These are phyloP conservation scores for Penicillium pancosmium DNA, from an alignment of 495 filamentous ascomycete genomes.

Conservation along the genomic window DNA sequence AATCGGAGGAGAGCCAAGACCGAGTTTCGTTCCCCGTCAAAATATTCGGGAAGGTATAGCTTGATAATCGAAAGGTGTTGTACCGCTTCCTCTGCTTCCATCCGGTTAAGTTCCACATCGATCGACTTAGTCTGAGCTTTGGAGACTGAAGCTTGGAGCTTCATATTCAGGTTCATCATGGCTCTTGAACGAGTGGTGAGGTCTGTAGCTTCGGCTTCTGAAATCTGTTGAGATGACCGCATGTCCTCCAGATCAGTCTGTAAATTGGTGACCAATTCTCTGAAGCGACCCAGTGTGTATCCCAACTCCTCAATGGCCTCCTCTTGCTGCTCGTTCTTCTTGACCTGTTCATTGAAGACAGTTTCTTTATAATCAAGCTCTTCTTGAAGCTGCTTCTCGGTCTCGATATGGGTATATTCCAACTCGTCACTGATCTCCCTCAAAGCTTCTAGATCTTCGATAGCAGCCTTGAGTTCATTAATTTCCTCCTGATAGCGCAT, in stretches of 20 bases:
- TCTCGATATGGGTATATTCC: constrained; percentile 88
- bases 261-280: constrained; percentile 82
- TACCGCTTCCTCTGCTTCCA: constrained; percentile 86
- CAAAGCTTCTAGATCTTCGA: constrained; percentile 82
- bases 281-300: constrained; percentile 84
- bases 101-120: constrained; percentile 81
- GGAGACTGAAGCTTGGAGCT: constrained; percentile 82
- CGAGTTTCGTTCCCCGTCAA: constrained; percentile 75
- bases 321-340: constrained; percentile 64
- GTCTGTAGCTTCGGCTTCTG: constrained; percentile 88
- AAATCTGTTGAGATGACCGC: constrained; percentile 85
- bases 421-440: constrained; percentile 94
- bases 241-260: constrained; percentile 91
- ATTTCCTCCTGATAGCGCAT: constrained; percentile 79
- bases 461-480: constrained; percentile 74
- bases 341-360: constrained; percentile 74
- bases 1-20: constrained; percentile 84
- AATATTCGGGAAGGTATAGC: constrained; percentile 88
- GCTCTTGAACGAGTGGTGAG: constrained; percentile 80
- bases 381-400: constrained; percentile 91
- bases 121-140: constrained; percentile 94
- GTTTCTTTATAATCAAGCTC: constrained; percentile 83
- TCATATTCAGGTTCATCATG: constrained; percentile 96
- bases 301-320: constrained; percentile 82
- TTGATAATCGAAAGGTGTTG: constrained; percentile 87